Base-by-base conservation (phyloP, 306 rosid genomes). In the Cicer chorassanicum region DNA sequence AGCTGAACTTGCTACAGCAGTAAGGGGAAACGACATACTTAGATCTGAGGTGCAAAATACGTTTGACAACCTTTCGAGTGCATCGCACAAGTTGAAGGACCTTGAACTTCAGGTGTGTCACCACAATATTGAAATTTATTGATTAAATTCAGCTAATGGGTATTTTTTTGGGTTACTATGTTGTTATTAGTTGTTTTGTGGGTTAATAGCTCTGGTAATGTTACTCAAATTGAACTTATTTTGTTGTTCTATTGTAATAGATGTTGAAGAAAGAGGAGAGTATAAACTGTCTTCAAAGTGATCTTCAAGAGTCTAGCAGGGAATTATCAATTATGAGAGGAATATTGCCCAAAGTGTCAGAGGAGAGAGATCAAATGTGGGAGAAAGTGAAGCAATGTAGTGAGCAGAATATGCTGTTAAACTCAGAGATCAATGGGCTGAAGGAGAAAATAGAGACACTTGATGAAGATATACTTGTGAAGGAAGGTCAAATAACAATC, bases 401-500 rank as follows among this genome's bases (percentile, higher is more conserved):
- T 8, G 98, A 94, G 84, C 91, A 88, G 84, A 91, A 87, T 53
- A 90, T 84, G 93, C 76, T 86, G 62, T 69, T 94, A 88, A 84
- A 86, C 80, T 80, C 93, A 8, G 90, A 91, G 77, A 72, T 88
- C 42, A 65, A 69, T 1, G 65, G 9, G 8, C 64, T 90, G 87
- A 88, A 83, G 84, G 87, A 79, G 84, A 88, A 86, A 87, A 68
- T 90, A 69, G 92, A 90, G 73, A 63, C 79, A 10, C 92, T 91
- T 40, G 96, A 94, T 70, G 97, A 88, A 77, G 89, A 95, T 15
- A 64, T 89, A 39, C 90, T 90, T 62, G 55, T 90, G 68, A 95
- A 89, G 86, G 99, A 92, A 82, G 99, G 99, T 70, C 97, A 95
- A 81, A 92, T 90, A 46, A 86, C 95, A 77, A 92, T 95, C 48